Conservation (phyloP, 352 stramenopile genomes). For the Phytophthora pinifolia region DNA sequence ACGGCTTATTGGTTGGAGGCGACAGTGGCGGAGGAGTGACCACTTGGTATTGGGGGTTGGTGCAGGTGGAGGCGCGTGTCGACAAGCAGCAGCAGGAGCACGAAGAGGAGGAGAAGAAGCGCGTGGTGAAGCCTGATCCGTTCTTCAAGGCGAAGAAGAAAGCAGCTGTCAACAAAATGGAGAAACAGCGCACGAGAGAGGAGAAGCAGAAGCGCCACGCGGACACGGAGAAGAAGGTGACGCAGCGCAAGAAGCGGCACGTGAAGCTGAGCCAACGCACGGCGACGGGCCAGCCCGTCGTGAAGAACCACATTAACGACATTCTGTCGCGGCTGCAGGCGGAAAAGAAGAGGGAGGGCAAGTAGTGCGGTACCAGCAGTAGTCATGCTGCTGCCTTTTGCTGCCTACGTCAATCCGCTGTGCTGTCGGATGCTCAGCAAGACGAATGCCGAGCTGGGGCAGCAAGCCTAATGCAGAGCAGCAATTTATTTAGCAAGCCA, state of each 20-base stretch:
- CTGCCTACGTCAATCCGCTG: background rate
- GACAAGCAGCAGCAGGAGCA: constrained; percentile 20
- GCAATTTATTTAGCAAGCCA: constrained; percentile 32
- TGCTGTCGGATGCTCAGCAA: background rate
- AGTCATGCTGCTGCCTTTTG: background rate
- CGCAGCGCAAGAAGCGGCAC: constrained; percentile 83
- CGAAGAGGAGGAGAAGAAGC: constrained; percentile 22
- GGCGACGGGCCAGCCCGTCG: constrained; percentile 73
- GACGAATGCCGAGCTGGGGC: too few species aligned
- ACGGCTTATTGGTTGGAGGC: background rate
- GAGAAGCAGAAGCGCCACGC: constrained; percentile 55
- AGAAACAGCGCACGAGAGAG: constrained; percentile 43
- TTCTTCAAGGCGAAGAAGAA: constrained; percentile 88
- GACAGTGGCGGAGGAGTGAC: background rate
- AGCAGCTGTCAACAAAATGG: constrained; percentile 48
- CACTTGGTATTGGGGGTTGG: background rate
- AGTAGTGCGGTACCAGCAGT: constrained; percentile 20
- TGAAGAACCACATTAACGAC: constrained; percentile 86
- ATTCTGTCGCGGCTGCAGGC: constrained; percentile 72
- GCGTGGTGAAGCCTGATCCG: constrained; percentile 59
- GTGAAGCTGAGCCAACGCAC: constrained; percentile 85
- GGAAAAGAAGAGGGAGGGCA: constrained; percentile 43
- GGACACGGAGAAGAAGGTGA: constrained; percentile 74
- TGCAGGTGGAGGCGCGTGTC: constrained; percentile 27
- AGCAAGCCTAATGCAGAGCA: constrained; percentile 3